phyloP scores from a whole-genome alignment of 805 yeast species.

The Candida nanaspora region DNA sequence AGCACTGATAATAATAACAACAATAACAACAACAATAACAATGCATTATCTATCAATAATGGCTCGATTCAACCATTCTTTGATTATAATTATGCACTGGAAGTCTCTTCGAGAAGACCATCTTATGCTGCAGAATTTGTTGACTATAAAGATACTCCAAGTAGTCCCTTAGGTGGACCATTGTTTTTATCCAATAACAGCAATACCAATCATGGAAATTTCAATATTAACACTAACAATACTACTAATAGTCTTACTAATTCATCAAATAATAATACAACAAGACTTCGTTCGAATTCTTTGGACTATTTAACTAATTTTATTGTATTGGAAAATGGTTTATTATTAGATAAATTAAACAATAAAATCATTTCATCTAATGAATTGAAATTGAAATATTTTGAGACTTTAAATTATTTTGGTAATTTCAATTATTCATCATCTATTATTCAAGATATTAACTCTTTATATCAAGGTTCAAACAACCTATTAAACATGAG shows the following conservation, averaged over 20 bases:
- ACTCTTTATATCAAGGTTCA: conserved; percentile 15
- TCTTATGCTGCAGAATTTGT: conserved; percentile 61
- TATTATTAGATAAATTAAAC: conserved; percentile 45
- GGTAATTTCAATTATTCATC: conserved; percentile 34
- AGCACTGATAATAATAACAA: neutral
- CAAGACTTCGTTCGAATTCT: conserved; percentile 9
- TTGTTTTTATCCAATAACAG: neutral
- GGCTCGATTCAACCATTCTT: neutral
- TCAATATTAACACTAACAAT: conserved; percentile 1
- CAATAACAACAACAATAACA: neutral
- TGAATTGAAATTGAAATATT: conserved; percentile 43
- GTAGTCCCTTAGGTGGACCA: neutral
- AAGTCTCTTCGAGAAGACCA: conserved; percentile 62
- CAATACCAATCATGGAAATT: conserved; percentile 4
- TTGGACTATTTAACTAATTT: neutral
- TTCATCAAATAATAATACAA: neutral
- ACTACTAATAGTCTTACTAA: too few species aligned
- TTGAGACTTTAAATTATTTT: conserved; percentile 48
- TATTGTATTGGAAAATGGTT: conserved; percentile 46
- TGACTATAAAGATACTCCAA: conserved; percentile 26
- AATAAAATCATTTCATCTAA: conserved; percentile 48
- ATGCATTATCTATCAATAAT: neutral
- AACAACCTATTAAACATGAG: conserved; percentile 11
- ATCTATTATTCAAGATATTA: conserved; percentile 30
- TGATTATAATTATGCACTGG: neutral